Conservation (phyloP, 1,284 basidiomycete genomes). For the Fereydounia khargensis region DNA sequence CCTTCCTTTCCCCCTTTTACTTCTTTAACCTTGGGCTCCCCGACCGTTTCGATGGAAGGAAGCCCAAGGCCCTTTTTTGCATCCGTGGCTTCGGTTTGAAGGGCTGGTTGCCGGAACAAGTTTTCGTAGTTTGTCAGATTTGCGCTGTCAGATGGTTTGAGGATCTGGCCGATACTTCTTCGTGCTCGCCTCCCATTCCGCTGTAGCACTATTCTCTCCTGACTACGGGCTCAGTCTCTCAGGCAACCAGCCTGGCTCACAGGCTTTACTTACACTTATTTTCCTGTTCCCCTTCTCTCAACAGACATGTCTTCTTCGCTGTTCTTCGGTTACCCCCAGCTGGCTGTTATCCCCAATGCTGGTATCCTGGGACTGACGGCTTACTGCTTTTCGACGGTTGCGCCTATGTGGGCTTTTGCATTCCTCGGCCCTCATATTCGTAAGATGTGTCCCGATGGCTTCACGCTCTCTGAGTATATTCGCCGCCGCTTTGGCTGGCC, state of each 20-base stretch:
- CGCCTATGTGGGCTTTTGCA: constrained; percentile 54
- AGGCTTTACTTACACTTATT: neutral
- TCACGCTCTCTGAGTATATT: constrained; percentile 55
- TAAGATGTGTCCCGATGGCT: constrained; percentile 52
- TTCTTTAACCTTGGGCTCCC: too few species aligned
- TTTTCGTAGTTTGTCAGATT: too few species aligned
- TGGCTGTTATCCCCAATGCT: constrained; percentile 53
- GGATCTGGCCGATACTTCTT: too few species aligned
- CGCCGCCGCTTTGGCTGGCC: constrained; percentile 54
- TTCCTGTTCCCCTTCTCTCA: neutral
- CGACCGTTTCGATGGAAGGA: too few species aligned
- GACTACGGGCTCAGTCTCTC: too few species aligned
- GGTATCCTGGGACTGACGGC: constrained; percentile 51
- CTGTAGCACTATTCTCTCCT: too few species aligned
- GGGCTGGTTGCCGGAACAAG: neutral
- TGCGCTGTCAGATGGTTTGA: too few species aligned
- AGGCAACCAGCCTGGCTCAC: too few species aligned
- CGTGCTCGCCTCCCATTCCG: too few species aligned
- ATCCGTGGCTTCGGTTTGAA: neutral
- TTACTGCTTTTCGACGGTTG: constrained; percentile 52
- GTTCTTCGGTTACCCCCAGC: constrained; percentile 55
- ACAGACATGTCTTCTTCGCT: constrained; percentile 57
- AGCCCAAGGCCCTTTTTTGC: neutral
- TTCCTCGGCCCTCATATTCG: constrained; percentile 55
- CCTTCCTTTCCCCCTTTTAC: neutral